phyloP scores from a whole-genome alignment of 2,329 filamentous ascomycete species.

The Diaporthe sp. region DNA sequence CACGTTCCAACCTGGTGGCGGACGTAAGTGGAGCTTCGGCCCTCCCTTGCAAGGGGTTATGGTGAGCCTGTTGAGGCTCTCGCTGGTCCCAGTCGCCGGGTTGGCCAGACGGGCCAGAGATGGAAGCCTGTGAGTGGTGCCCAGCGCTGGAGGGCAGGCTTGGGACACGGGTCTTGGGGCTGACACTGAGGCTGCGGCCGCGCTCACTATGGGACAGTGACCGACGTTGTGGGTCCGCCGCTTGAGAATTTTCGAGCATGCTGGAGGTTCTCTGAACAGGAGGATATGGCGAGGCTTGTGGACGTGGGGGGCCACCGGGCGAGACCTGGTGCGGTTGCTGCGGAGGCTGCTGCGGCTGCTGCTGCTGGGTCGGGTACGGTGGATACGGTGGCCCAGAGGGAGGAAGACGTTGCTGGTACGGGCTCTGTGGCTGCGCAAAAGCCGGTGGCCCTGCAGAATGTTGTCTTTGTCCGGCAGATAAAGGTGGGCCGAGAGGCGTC shows the following conservation, averaged over 20 bases:
- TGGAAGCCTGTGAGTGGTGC: conserved; percentile 44
- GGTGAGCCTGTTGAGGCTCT: conserved; percentile 44
- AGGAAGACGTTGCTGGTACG: conserved; percentile 68
- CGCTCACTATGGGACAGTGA: conserved; percentile 72
- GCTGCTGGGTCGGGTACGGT: conserved; percentile 51
- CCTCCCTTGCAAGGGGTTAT: conserved; percentile 42
- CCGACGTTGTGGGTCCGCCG: conserved; percentile 60
- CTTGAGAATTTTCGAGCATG: conserved; percentile 57
- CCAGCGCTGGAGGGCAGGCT: conserved; percentile 64
- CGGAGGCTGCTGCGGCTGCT: conserved; percentile 34
- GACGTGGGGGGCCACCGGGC: conserved; percentile 42
- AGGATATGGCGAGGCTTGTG: conserved; percentile 48
- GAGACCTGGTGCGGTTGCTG: conserved; percentile 42
- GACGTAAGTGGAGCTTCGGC: conserved; percentile 44
- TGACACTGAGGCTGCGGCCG: conserved; percentile 81
- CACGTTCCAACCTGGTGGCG: conserved; percentile 47
- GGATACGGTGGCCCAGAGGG: conserved; percentile 52
- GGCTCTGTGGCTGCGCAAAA: conserved; percentile 69
- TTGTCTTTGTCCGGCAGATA: conserved; percentile 59
- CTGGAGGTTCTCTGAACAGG: conserved; percentile 58
- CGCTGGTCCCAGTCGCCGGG: conserved; percentile 40
- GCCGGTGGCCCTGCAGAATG: conserved; percentile 57
- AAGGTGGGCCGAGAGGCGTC: conserved; percentile 66
- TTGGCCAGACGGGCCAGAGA: conserved; percentile 42
- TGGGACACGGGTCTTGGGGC: conserved; percentile 79